A percentile compares a stretch with the other conserved stretches of the same genome.
phyloP scores from a whole-genome alignment of 2,329 filamentous ascomycete species.

The Penicillium sp. region DNA sequence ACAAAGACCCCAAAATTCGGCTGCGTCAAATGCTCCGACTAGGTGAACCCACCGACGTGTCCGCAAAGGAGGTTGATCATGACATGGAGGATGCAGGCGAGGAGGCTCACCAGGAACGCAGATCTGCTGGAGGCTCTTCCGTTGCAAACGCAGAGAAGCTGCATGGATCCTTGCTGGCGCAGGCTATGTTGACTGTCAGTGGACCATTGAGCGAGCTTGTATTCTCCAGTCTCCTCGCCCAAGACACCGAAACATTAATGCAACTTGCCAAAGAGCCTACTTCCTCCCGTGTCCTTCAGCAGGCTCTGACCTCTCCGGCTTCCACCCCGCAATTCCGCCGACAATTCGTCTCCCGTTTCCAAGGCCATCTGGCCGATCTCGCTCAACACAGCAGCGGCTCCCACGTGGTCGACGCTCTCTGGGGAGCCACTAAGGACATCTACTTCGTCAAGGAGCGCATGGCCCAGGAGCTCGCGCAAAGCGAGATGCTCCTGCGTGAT shows the following conservation, averaged over 20 bases:
- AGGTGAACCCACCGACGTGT: constrained; percentile 23
- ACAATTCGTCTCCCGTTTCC: constrained; percentile 63
- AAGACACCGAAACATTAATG: constrained; percentile 57
- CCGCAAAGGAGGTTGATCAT: constrained; percentile 27
- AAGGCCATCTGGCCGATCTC: constrained; percentile 59
- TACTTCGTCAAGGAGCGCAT: constrained; percentile 67
- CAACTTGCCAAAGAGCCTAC: constrained; percentile 63
- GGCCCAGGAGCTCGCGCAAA: constrained; percentile 59
- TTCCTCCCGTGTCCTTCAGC: constrained; percentile 63
- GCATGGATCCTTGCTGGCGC: constrained; percentile 79
- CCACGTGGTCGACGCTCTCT: constrained; percentile 66
- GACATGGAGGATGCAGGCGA: constrained; percentile 49
- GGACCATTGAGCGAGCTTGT: constrained; percentile 68
- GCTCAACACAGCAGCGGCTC: constrained; percentile 62
- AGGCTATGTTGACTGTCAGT: constrained; percentile 72
- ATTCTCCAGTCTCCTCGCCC: constrained; percentile 66
- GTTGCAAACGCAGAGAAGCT: constrained; percentile 55
- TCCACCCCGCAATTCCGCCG: constrained; percentile 58
- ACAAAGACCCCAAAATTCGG: constrained; percentile 49
- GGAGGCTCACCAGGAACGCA: constrained; percentile 38
- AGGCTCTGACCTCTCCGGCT: constrained; percentile 56
- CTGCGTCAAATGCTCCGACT: constrained; percentile 61
- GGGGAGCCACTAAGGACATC: constrained; percentile 61
- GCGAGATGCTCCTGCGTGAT: constrained; percentile 62
- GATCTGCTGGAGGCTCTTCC: constrained; percentile 12